These are phyloP conservation scores for Chlamydomonas schloesseri DNA, from an alignment of 139 green algal species.

Conservation along the genomic window DNA sequence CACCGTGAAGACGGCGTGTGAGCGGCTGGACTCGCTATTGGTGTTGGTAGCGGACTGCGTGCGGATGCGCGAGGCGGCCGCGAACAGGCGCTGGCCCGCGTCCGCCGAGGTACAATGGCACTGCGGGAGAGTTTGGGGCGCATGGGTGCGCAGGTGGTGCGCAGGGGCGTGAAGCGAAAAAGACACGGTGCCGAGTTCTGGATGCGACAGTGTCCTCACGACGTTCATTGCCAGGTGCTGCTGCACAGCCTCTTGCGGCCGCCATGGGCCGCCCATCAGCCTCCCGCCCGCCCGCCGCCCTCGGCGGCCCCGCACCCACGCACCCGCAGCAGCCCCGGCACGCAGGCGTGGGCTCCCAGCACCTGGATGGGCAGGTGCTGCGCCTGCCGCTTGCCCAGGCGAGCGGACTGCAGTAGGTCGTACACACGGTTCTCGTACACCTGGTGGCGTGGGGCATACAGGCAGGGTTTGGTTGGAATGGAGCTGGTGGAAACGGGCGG, in stretches of 20 bases:
- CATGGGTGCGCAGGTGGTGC: too few species aligned
- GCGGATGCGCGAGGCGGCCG: slow-evolving; percentile 54
- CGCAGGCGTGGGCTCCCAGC: slow-evolving; percentile 65
- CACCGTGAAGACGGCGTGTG: slow-evolving; percentile 85
- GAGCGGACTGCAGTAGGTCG: slow-evolving; percentile 72
- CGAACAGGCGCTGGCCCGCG: slow-evolving; percentile 65
- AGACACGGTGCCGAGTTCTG: too few species aligned
- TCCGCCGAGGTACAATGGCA: slow-evolving; percentile 46
- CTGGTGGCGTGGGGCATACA: slow-evolving; percentile 38
- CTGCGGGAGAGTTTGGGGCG: too few species aligned
- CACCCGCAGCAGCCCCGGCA: slow-evolving; percentile 25
- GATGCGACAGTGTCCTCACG: too few species aligned
- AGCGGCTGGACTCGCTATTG: slow-evolving; percentile 80
- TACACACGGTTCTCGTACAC: slow-evolving; percentile 87
- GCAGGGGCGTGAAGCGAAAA: too few species aligned
- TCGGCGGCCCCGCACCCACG: background rate
- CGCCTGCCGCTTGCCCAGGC: background rate
- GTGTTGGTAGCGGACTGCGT: slow-evolving; percentile 72
- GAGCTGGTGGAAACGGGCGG: too few species aligned
- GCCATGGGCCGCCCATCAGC: too few species aligned
- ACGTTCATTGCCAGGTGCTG: too few species aligned
- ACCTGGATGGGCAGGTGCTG: slow-evolving; percentile 40
- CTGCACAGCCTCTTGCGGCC: too few species aligned
- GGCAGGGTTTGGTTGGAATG: background rate
- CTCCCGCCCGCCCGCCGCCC: too few species aligned